Percentiles rank a stretch among this genome's conserved stretches.
Evolutionary conservation across 371 early-diverging fungal genomes (phyloP).

Genomic region (Paraphysoderma sedebokerense): DNA sequence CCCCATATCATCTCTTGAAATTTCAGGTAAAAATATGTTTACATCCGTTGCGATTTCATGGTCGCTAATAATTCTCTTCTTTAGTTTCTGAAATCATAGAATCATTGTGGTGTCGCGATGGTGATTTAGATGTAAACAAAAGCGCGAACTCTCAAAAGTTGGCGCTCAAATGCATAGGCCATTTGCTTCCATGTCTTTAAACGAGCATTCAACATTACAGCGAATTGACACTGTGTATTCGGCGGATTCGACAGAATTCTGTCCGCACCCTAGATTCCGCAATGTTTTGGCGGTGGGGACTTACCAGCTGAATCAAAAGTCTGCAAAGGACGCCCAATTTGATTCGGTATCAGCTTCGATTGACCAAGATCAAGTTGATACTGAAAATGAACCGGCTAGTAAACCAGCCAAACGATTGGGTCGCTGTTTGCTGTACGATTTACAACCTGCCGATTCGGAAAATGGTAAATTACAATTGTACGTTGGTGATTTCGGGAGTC

Average conservation of each 20-base stretch:
- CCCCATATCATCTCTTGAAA: no score
- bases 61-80: no score
- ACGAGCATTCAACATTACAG: slow-evolving; percentile 5
- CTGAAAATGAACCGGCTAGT: slow-evolving; percentile 3
- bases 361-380: slow-evolving; percentile 16
- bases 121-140: no score
- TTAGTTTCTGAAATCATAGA: no score
- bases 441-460: slow-evolving; percentile 1
- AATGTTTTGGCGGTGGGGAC: slow-evolving; percentile 53
- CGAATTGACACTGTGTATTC: slow-evolving; percentile 56
- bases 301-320: slow-evolving; percentile 37
- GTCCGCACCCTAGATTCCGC: slow-evolving; percentile 29
- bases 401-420: slow-evolving; percentile 17
- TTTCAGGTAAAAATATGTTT: no score
- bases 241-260: slow-evolving; percentile 67
- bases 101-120: no score
- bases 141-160: no score
- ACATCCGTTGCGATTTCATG: no score
- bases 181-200: no score
- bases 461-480: no score
- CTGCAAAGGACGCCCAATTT: slow-evolving; percentile 2
- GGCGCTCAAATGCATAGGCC: no score
- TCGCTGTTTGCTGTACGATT: slow-evolving; percentile 15
- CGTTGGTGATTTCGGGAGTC: no score
- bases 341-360: slow-evolving; percentile 2